A percentile compares a stretch with the other conserved stretches of the same genome.
phyloP scores from a whole-genome alignment of 2,329 filamentous ascomycete species.

The Colletotrichum tamarilloi region DNA sequence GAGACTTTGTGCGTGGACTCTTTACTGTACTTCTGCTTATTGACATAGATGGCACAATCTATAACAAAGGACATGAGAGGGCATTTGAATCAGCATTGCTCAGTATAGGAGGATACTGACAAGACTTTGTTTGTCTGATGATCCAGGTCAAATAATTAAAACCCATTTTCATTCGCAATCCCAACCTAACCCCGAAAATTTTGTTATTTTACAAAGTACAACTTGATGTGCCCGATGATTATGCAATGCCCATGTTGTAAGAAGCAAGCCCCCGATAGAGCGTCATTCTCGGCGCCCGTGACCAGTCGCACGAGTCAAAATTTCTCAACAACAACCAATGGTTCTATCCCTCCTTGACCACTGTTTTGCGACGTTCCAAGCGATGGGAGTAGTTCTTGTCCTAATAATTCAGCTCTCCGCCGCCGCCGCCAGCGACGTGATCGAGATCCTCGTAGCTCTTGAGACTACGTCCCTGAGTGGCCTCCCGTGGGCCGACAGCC shows the following conservation, averaged over 20 bases:
- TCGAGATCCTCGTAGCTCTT: slow-evolving; percentile 99
- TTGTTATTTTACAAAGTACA: slow-evolving; percentile 33
- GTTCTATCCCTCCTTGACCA: neutral
- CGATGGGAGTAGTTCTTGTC: slow-evolving; percentile 16
- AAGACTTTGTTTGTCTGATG: no score
- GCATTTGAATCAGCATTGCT: no score
- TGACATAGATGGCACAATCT: no score
- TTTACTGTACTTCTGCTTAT: no score
- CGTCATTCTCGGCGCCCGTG: neutral
- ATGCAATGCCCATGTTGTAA: slow-evolving; percentile 8
- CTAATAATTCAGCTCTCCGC: slow-evolving; percentile 92
- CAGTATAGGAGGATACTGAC: no score
- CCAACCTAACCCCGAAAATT: slow-evolving; percentile 23
- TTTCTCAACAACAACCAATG: neutral
- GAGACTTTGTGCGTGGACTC: no score
- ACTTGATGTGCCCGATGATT: slow-evolving; percentile 7
- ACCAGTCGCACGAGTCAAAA: neutral
- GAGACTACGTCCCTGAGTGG: slow-evolving; percentile 89
- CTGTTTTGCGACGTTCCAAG: neutral
- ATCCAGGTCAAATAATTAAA: neutral
- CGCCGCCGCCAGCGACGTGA: slow-evolving; percentile 79
- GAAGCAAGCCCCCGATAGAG: neutral
- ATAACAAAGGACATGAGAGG: no score
- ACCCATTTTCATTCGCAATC: neutral
- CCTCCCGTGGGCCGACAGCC: slow-evolving; percentile 87